Evolutionary conservation across 768 basidiomycete species (phyloP), one percentile per base, ranked within the genome.

Genomic region (Psilocybe cyanescens): DNA sequence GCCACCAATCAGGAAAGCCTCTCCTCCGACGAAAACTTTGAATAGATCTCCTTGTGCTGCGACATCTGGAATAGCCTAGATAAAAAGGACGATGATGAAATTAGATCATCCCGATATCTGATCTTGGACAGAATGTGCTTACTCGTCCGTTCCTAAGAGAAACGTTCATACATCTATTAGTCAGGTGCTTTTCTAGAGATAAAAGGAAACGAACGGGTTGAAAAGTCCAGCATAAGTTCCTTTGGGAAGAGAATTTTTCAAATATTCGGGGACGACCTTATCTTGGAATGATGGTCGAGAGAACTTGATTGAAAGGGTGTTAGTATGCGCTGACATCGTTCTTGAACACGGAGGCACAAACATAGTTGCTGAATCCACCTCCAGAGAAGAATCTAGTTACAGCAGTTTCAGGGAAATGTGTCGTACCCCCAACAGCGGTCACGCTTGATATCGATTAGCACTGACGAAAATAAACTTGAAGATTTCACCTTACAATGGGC

Each of bases 351-450:
- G 8, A n/a, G 19, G 24, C 47, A 65, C 79, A 63, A 37, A 89
- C 88, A 57, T 84, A 83, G 63, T 88, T 78, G 70, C 88, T 89
- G 76, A 91, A 92, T 16, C 90, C 89, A 16, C 90, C 89, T 6
- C 89, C 87, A 33, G 88, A 90, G 75, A 88, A 88, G 65, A 76
- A 78, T 24, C 73, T 64, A n/a, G 55, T 70, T 0, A 79, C 81
- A 0, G 84, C 85, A 3, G 76, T 76, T 71, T 91, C 89, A 0
- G 87, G 89, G 47, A 74, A 62, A 39, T 69, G 69, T 0, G 66
- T 60, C 9, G 89, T 90, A 6, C 82, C 89, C 8, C 90, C 90
- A 3, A 92, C 89, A 1, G 87, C 65, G 3, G 90, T 92, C 8
- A 91, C 86, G 62, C 89, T 90, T 11, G 17, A 17, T 19, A 16